Base-by-base conservation (phyloP, 805 yeast species). In the Suhomyces canberraensis region DNA sequence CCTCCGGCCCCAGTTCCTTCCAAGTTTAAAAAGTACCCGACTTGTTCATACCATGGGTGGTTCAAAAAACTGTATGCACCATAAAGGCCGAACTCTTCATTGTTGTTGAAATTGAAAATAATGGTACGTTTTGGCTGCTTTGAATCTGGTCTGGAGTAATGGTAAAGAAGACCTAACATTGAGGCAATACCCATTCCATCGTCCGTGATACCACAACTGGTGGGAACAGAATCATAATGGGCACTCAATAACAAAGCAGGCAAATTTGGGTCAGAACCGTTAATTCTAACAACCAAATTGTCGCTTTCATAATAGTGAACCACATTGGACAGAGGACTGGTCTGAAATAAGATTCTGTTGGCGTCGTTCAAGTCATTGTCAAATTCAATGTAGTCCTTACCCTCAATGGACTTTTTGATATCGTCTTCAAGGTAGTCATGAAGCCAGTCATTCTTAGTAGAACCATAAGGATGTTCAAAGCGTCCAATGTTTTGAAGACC, bases 1-100 rank as follows among this genome's bases (percentile, higher is more conserved):
- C 93, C 90, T 17, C 96, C 96, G 1, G 93, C 84, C 2, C 96
- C 96, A 0, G 96, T 86, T 13, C 96, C 96, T 65, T 89, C 97
- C 44, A 89, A 64, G 55, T 90, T 90, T 46, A 89, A 68, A 39
- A 90, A 83, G 51, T 74, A 82, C 27, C 65, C 66, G 2, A 84
- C 79, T 11, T 75, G 57, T 26, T 70, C 59, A 16, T 76, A 69
- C 91, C 95, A 84, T 13, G 83, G 80, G 55, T 88, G 95, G 21
- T 72, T 56, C 36, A 84, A 60, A 48, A 87, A 88, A 0, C 83
- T 74, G 30, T 72, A 70, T 0, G 96, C 95, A 3, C 97, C 97
- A 37, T 80, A 63, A 20, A 90, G 67, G 0, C 95, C 95, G 58
- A 86, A 83, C 52, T 89, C 97, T 56, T 89, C 97, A 54, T 88